phyloP scores from a whole-genome alignment of 2,329 filamentous ascomycete species.

The Aspergillus ochraceus region DNA sequence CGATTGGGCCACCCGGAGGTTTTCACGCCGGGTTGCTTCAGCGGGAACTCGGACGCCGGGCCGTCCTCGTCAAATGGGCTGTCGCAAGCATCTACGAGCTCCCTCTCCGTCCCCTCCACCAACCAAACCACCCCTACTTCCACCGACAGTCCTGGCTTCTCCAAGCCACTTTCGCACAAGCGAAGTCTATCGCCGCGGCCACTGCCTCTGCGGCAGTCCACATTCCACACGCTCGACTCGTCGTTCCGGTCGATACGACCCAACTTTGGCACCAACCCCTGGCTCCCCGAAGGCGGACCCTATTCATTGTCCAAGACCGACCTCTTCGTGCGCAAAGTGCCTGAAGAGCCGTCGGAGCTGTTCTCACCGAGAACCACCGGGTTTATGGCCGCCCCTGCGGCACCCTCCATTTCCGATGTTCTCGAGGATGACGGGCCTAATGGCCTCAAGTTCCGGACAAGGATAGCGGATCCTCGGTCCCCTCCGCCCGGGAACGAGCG shows the following conservation, averaged over 20 bases:
- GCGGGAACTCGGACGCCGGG: conserved; percentile 13
- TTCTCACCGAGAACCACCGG: conserved; percentile 48
- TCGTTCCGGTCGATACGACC: conserved; percentile 19
- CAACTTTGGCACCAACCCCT: conserved; percentile 16
- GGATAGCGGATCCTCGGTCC: conserved; percentile 40
- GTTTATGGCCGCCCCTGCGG: conserved; percentile 42
- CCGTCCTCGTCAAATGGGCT: conserved; percentile 20
- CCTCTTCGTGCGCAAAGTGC: conserved; percentile 39
- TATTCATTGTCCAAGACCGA: conserved; percentile 36
- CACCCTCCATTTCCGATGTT: conserved; percentile 32
- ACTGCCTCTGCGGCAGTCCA: conserved; percentile 37
- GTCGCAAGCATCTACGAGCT: conserved; percentile 25
- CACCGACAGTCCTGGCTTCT: conserved; percentile 22
- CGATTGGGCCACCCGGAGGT: conserved; percentile 6
- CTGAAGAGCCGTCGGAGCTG: conserved; percentile 35
- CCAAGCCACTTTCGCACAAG: conserved; percentile 29
- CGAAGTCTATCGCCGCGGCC: conserved; percentile 37
- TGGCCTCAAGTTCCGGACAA: conserved; percentile 18
- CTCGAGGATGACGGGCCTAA: conserved; percentile 14
- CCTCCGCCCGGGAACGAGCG: conserved; percentile 39
- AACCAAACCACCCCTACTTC: conserved; percentile 27
- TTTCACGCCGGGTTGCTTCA: conserved; percentile 9
- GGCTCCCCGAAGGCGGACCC: conserved; percentile 24
- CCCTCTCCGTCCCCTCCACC: conserved; percentile 27
- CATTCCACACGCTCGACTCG: conserved; percentile 13